A percentile compares a stretch with the other conserved stretches of the same genome.
These are phyloP conservation scores for Lentinula detonsa DNA, from an alignment of 768 basidiomycete genomes.

Conservation along the genomic window DNA sequence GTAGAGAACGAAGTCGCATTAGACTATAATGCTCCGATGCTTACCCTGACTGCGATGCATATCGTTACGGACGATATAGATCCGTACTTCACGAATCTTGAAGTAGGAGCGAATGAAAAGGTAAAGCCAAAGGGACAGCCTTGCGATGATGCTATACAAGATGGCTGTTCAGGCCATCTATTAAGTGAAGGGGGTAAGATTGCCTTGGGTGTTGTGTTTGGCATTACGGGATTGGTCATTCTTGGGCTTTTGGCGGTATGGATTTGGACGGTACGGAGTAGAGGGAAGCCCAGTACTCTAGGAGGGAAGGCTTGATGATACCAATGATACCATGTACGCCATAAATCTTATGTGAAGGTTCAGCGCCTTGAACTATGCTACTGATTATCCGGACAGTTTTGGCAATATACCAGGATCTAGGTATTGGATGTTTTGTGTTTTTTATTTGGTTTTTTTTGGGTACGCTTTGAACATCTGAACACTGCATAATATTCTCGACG, in stretches of 20 bases:
- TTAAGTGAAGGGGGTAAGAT: conserved; percentile 61
- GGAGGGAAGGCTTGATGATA: neutral
- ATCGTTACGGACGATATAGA: conserved; percentile 61
- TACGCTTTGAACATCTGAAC: neutral
- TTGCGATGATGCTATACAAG: conserved; percentile 66
- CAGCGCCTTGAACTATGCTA: neutral
- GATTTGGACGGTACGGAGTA: conserved; percentile 17
- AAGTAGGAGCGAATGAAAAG: conserved; percentile 59
- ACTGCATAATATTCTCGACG: too few relatives aligned
- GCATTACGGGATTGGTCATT: conserved; percentile 55
- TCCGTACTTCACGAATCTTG: conserved; percentile 71
- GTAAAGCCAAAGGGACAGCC: conserved; percentile 63
- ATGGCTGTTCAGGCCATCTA: conserved; percentile 42
- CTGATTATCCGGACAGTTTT: neutral
- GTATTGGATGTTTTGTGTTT: neutral
- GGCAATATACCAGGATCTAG: neutral
- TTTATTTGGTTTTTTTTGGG: neutral
- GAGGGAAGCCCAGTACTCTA: neutral
- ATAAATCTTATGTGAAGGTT: neutral
- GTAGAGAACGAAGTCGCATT: conserved; percentile 77
- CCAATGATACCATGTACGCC: neutral
- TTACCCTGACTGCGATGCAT: conserved; percentile 80
- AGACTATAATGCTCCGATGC: conserved; percentile 86
- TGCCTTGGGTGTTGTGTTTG: conserved; percentile 63
- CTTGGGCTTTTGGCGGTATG: conserved; percentile 39